A percentile compares a stretch with the other conserved stretches of the same genome.
These are phyloP conservation scores for Sicyos edulis DNA, from an alignment of 306 rosid genomes.

Conservation along the genomic window DNA sequence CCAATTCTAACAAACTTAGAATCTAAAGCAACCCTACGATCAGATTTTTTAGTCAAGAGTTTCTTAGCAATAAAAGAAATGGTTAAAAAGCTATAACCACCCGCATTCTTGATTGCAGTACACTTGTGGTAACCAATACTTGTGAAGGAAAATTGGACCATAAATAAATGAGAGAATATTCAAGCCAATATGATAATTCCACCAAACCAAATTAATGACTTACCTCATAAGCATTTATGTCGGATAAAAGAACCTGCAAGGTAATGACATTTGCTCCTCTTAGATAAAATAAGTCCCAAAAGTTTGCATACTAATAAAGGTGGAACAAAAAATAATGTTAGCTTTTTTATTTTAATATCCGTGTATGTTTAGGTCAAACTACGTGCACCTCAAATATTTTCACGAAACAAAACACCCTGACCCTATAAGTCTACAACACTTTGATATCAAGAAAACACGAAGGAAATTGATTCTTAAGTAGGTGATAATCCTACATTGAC, in stretches of 20 bases:
- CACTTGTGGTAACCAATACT: conserved; percentile 1
- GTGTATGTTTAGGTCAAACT: too few relatives aligned
- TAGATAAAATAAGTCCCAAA: conserved; percentile 18
- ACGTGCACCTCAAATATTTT: too few relatives aligned
- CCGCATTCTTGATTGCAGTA: background rate
- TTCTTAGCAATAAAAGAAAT: background rate
- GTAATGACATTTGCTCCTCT: conserved; percentile 14
- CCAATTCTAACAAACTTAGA: background rate
- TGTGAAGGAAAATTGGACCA: background rate
- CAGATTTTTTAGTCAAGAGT: background rate
- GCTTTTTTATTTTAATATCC: too few relatives aligned
- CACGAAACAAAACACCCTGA: too few relatives aligned
- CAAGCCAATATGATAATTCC: background rate
- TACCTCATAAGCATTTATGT: conserved; percentile 83
- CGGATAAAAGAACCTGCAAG: conserved; percentile 84
- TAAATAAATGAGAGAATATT: background rate
- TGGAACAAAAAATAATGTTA: background rate
- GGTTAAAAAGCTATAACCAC: background rate
- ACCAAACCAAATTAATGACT: conserved; percentile 19
- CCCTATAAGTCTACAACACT: too few relatives aligned
- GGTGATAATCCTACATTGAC: too few relatives aligned
- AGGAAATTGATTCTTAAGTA: too few relatives aligned
- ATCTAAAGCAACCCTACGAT: background rate
- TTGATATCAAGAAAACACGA: too few relatives aligned
- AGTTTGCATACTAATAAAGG: conserved; percentile 1